Evolutionary conservation across 192 early-diverging fungal genomes (phyloP).

Genomic region (Linnemannia zychae): DNA sequence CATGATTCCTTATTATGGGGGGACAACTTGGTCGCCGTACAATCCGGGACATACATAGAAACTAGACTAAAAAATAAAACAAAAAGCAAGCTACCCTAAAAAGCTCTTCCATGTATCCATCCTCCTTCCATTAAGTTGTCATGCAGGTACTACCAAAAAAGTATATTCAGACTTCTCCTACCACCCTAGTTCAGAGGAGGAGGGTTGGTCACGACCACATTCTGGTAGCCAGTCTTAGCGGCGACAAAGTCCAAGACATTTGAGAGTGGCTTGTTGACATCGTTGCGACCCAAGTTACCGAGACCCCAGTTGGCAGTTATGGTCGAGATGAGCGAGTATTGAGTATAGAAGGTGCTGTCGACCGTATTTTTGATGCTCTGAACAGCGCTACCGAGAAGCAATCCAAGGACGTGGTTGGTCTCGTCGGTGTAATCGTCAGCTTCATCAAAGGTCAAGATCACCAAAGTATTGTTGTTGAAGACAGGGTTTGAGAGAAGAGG

Average conservation of each 20-base stretch:
- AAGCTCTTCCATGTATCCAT: not conserved
- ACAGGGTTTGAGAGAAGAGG: slow-evolving; percentile 59
- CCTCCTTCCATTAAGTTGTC: not conserved
- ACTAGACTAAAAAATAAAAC: no score
- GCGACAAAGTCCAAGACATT: slow-evolving; percentile 60
- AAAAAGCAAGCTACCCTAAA: not conserved
- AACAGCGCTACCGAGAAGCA: slow-evolving; percentile 58
- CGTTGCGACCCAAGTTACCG: slow-evolving; percentile 65
- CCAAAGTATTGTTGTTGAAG: slow-evolving; percentile 60
- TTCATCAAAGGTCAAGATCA: slow-evolving; percentile 57
- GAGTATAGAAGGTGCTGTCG: slow-evolving; percentile 71
- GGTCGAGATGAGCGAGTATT: slow-evolving; percentile 72
- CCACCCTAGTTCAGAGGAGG: not conserved
- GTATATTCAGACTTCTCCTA: not conserved
- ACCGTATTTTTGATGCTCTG: slow-evolving; percentile 28
- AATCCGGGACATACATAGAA: not conserved
- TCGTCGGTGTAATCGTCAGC: slow-evolving; percentile 23
- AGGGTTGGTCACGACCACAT: slow-evolving; percentile 31
- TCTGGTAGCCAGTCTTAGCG: slow-evolving; percentile 43
- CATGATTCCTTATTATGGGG: not conserved
- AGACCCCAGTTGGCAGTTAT: slow-evolving; percentile 73
- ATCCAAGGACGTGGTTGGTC: slow-evolving; percentile 57
- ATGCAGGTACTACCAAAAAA: not conserved
- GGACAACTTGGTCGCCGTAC: not conserved
- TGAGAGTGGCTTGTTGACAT: slow-evolving; percentile 59